Evolutionary conservation across 2,329 filamentous ascomycete species (phyloP).

Genomic region (Colletotrichum eremochloae): DNA sequence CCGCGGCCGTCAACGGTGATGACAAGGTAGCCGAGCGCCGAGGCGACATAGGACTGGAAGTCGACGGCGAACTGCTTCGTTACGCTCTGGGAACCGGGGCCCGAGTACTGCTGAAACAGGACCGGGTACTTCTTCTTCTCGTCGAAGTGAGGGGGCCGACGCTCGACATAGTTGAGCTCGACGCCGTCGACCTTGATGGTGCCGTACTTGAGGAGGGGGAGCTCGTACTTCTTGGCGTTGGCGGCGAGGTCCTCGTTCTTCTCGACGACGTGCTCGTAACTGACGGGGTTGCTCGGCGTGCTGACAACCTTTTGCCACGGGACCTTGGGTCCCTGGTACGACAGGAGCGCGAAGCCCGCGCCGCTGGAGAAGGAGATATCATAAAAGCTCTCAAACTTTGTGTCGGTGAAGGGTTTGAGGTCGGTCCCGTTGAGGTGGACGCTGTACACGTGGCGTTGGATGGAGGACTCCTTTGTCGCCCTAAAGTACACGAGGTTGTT

Average conservation of each 20-base stretch:
- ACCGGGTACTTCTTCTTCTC: conserved; percentile 89
- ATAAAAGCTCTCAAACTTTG: conserved; percentile 81
- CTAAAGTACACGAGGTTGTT: conserved; percentile 93
- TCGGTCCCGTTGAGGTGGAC: conserved; percentile 86
- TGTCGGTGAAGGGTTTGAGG: conserved; percentile 80
- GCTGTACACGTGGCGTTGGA: conserved; percentile 91
- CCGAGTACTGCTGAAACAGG: conserved; percentile 94
- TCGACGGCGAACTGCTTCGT: conserved; percentile 84
- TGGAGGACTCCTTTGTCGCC: conserved; percentile 87
- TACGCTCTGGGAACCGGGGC: conserved; percentile 92
- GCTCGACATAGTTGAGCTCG: conserved; percentile 80
- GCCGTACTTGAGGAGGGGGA: conserved; percentile 86
- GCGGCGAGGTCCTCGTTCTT: conserved; percentile 79
- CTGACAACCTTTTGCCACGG: conserved; percentile 93
- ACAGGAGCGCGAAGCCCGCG: conserved; percentile 85
- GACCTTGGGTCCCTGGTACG: conserved; percentile 85
- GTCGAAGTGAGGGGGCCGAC: conserved; percentile 90
- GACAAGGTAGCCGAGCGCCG: conserved; percentile 89
- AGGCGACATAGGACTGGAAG: conserved; percentile 91
- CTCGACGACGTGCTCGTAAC: conserved; percentile 80
- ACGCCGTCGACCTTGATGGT: conserved; percentile 88
- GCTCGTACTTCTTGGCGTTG: conserved; percentile 79
- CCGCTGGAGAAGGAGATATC: conserved; percentile 85
- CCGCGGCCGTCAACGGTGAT: conserved; percentile 95
- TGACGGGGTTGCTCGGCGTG: conserved; percentile 76